Evolutionary conservation across 345 rosid genomes (phyloP), one percentile per base, ranked within the genome.

Genomic region (Cardamine occulta): DNA sequence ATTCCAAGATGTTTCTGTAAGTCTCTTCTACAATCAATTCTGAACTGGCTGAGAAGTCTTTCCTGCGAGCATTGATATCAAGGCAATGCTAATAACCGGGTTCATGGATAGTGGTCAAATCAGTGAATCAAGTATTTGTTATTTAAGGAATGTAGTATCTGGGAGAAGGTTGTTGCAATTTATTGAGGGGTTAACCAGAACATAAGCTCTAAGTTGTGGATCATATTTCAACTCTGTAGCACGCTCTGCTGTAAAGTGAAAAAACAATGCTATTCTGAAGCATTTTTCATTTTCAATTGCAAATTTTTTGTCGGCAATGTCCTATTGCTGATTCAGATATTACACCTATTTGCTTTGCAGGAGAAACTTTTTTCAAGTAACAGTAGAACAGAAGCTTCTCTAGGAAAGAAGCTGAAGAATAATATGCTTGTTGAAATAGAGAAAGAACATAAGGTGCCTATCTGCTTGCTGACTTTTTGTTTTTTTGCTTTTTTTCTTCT

Each of bases 361-460:
- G 97, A 88, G 79, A 93, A 91, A 80, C 93, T 93, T 73, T 80
- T 82, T 66, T 49, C 80, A 57, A 91, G 98, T 81, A 85, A 79
- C 81, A 93, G 89, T 80, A 87, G 97, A 83, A 82, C 88, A 1
- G 98, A 93, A 83, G 82, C 78, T 63, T 89, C 94, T 13, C 63
- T 93, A 35, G 98, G 97, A 72, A 89, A 88, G 86, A 93, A 86
- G 85, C 59, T 93, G 72, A 88, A 87, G 85, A 91, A 74, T 70
- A 89, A 86, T 79, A 85, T 88, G 96, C 97, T 93, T 81, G 90
- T 92, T 42, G 98, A 93, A 74, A 88, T 93, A 81, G 98, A 87
- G 80, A 93, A 83, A 82, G 93, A 86, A 77, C 93, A 93, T 68
- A 93, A 89, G 98, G 98, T 93, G 75, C 76, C 7, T 15, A 21